Conservation (phyloP, 805 yeast genomes). For the Jamesozyma spencerorum region DNA sequence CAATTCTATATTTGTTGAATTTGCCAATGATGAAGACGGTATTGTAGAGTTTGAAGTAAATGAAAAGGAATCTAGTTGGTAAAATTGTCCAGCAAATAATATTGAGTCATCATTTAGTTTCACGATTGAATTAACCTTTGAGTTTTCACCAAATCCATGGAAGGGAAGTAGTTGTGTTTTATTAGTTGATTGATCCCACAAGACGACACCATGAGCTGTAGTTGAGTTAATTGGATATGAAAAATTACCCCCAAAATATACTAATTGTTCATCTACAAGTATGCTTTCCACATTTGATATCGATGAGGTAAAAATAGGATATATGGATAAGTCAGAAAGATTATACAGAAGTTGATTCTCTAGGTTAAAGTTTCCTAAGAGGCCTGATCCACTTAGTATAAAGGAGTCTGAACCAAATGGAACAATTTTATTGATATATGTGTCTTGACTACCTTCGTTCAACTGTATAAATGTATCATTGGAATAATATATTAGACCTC, state of each 20-base stretch:
- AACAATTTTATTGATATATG: conserved; percentile 17
- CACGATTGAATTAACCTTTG: conserved; percentile 54
- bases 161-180: conserved; percentile 48
- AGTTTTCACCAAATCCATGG: conserved; percentile 59
- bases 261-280: conserved; percentile 40
- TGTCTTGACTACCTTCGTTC: conserved; percentile 9
- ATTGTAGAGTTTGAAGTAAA: conserved; percentile 21
- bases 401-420: conserved; percentile 29
- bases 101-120: conserved; percentile 42
- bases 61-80: conserved; percentile 45
- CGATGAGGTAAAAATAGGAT: conserved; percentile 19
- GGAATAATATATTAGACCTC: conserved; percentile 21
- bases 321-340: conserved; percentile 20
- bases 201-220: conserved; percentile 38
- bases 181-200: conserved; percentile 45
- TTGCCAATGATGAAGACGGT: conserved; percentile 22
- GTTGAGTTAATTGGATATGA: conserved; percentile 38
- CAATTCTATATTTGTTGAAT: conserved; percentile 33
- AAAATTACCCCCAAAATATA: conserved; percentile 79
- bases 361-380: conserved; percentile 18
- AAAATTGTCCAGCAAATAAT: conserved; percentile 73
- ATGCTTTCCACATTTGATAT: conserved; percentile 34
- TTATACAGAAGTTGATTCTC: conserved; percentile 30
- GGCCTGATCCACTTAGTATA: conserved; percentile 29
- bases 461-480: conserved; percentile 20